Conservation (phyloP, 306 rosid genomes). For the Castanopsis chinensis region DNA sequence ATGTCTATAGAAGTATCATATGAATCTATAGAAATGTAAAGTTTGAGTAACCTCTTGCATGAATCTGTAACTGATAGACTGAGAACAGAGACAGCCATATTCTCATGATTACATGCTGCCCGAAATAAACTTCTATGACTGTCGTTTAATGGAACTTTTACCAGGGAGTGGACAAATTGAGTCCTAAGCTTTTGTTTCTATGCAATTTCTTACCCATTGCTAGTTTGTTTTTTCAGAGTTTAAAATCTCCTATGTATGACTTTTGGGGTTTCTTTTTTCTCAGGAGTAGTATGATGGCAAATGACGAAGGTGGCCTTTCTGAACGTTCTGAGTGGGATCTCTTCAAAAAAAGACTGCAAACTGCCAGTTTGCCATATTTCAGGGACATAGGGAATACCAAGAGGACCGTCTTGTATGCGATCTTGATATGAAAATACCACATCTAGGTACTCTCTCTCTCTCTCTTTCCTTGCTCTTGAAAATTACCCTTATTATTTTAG, state of each 20-base stretch:
- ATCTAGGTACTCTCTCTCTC: conserved; percentile 1
- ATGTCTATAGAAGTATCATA: too few species aligned
- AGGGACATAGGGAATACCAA: not conserved
- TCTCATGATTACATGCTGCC: too few species aligned
- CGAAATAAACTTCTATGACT: too few species aligned
- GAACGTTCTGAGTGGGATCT: not conserved
- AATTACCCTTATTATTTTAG: not conserved
- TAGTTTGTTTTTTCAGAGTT: not conserved
- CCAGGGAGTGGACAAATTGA: too few species aligned
- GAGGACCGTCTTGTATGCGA: not conserved
- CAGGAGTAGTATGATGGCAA: not conserved
- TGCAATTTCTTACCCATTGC: too few species aligned
- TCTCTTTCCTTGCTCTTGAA: not conserved
- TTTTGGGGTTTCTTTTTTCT: not conserved
- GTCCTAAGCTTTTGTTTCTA: too few species aligned
- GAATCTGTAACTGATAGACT: too few species aligned
- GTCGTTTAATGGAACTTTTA: too few species aligned
- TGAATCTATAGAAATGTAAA: too few species aligned
- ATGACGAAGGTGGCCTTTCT: not conserved
- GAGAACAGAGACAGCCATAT: too few species aligned
- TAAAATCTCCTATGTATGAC: not conserved
- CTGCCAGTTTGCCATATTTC: conserved; percentile 1
- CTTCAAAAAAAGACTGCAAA: not conserved
- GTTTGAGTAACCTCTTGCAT: too few species aligned
- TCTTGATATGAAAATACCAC: conserved; percentile 5